Conservation (phyloP, 2,329 filamentous ascomycete species). For the Laburnicola sp. region DNA sequence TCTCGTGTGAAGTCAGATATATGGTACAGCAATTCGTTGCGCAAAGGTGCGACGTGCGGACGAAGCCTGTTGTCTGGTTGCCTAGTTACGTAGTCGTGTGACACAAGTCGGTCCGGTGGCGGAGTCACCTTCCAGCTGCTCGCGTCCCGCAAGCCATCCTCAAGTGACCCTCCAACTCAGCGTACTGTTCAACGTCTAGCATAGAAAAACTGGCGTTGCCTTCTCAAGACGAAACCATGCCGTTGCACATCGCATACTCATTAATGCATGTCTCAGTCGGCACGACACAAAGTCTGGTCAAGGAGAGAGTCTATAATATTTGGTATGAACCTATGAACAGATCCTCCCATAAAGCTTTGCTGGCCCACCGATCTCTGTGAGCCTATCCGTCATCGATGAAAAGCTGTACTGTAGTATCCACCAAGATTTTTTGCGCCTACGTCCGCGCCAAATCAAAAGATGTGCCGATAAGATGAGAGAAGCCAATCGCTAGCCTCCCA, state of each 20-base stretch:
- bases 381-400: slow-evolving; percentile 25
- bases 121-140: not conserved
- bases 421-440: slow-evolving; percentile 25
- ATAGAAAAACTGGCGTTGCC: too few species aligned
- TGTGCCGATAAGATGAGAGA: slow-evolving; percentile 32
- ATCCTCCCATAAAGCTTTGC: slow-evolving; percentile 25
- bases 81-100: not conserved
- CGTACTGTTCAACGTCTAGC: too few species aligned
- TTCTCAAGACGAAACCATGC: not conserved
- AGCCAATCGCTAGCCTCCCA: slow-evolving; percentile 13
- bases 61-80: not conserved
- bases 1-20: too few species aligned
- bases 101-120: slow-evolving; percentile 1
- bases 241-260: not conserved
- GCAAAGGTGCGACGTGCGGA: too few species aligned
- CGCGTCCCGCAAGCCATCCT: too few species aligned
- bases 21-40: too few species aligned
- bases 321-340: slow-evolving; percentile 29
- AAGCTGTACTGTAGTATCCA: slow-evolving; percentile 29
- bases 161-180: too few species aligned
- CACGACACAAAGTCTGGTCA: not conserved
- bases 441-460: slow-evolving; percentile 30
- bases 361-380: slow-evolving; percentile 20
- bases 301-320: slow-evolving; percentile 28
- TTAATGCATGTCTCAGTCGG: too few species aligned